Conservation (phyloP, 2,329 filamentous ascomycete species). For the Colletotrichum tanaceti region DNA sequence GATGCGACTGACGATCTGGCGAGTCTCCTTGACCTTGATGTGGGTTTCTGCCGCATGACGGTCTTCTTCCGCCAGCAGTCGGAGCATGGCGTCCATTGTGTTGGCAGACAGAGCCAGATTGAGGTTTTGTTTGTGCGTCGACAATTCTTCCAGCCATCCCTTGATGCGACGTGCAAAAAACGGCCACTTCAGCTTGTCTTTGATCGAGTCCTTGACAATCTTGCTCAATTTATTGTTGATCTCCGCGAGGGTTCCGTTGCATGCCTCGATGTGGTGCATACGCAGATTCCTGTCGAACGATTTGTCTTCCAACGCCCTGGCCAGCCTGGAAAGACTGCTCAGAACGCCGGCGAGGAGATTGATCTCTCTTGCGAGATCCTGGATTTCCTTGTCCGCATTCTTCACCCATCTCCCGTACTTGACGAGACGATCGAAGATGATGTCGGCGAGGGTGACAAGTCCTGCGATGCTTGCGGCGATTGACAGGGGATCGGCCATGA, state of each 20-base stretch:
- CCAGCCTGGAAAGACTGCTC: constrained; percentile 1
- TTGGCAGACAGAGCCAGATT: constrained; percentile 13
- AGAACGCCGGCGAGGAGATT: neutral
- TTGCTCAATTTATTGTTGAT: neutral
- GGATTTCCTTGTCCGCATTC: neutral
- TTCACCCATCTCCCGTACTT: constrained; percentile 8
- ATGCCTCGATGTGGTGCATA: constrained; percentile 18
- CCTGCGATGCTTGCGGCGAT: constrained; percentile 30
- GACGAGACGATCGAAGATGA: constrained; percentile 2
- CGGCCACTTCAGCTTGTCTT: neutral
- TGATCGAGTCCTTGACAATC: neutral
- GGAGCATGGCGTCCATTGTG: neutral
- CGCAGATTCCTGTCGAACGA: neutral
- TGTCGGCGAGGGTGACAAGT: constrained; percentile 2
- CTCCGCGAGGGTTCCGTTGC: neutral
- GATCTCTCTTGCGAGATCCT: neutral
- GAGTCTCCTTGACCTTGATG: neutral
- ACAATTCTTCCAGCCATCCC: constrained; percentile 5
- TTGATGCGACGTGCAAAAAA: neutral
- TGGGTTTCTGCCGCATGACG: accelerated
- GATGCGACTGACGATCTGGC: constrained; percentile 5
- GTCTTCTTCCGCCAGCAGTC: neutral
- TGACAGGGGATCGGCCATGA: constrained; percentile 12
- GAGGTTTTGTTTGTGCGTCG: constrained; percentile 16
- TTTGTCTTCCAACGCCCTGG: neutral